phyloP scores from a whole-genome alignment of 345 rosid species.

The Eucalyptus dawsonii region DNA sequence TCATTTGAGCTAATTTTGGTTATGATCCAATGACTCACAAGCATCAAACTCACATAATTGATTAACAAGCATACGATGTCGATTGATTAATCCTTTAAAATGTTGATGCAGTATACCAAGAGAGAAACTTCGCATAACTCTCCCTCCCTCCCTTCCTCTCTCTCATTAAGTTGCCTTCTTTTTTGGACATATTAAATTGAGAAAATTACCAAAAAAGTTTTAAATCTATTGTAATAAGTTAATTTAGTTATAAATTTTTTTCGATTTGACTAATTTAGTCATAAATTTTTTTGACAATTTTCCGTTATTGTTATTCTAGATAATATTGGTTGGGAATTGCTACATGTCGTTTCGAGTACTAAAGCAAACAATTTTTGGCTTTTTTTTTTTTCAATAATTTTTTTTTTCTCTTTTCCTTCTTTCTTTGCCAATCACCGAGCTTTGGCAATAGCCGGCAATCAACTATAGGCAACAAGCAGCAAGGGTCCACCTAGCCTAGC shows the following conservation, averaged over 20 bases:
- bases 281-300: fast-evolving
- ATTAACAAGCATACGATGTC: too few species aligned
- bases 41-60: too few species aligned
- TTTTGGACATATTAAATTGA: too few species aligned
- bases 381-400: too few species aligned
- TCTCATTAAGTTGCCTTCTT: neutral
- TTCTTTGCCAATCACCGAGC: neutral
- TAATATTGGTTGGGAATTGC: fast-evolving
- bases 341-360: fast-evolving
- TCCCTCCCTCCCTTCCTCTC: fast-evolving
- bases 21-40: fast-evolving
- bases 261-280: fast-evolving
- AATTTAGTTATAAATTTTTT: fast-evolving
- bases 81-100: too few species aligned
- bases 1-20: fast-evolving
- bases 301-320: fast-evolving
- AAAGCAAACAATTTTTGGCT: too few species aligned
- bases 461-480: fast-evolving
- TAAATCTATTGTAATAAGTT: too few species aligned
- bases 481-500: too few species aligned
- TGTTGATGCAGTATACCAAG: fast-evolving
- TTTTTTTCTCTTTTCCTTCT: neutral
- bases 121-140: too few species aligned
- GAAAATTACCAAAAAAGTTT: too few species aligned
- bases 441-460: fast-evolving